Evolutionary conservation across 2,329 filamentous ascomycete genomes (phyloP).

Genomic region (Sclerotinia nivalis): DNA sequence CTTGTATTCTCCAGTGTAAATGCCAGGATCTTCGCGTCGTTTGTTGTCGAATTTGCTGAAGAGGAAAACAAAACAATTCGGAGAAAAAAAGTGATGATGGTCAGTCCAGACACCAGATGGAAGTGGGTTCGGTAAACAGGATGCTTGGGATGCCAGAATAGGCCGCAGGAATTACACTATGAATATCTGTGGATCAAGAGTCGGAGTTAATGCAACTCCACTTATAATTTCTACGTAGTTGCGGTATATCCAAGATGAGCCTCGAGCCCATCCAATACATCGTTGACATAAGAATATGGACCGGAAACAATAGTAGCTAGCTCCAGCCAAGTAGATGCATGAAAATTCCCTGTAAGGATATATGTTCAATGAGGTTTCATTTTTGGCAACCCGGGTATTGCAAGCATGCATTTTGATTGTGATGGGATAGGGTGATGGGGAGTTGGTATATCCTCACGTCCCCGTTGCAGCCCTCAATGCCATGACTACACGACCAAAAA

Average conservation of each 20-base stretch:
- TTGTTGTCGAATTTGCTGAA: slow-evolving; percentile 29
- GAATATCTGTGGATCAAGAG: slow-evolving; percentile 49
- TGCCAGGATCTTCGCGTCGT: slow-evolving; percentile 2
- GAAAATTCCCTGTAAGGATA: slow-evolving; percentile 22
- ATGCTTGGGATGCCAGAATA: slow-evolving; percentile 41
- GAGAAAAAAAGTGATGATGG: slow-evolving; percentile 27
- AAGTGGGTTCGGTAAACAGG: slow-evolving; percentile 25
- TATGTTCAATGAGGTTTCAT: too few relatives aligned
- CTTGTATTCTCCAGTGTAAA: slow-evolving; percentile 32
- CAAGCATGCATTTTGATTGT: too few relatives aligned
- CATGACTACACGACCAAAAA: too few relatives aligned
- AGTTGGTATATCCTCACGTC: too few relatives aligned
- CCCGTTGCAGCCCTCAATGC: too few relatives aligned
- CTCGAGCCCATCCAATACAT: slow-evolving; percentile 53
- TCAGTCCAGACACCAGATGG: slow-evolving; percentile 27
- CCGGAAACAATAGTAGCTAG: slow-evolving; percentile 45
- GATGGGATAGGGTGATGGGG: too few relatives aligned
- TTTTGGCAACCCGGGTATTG: too few relatives aligned
- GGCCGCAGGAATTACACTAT: slow-evolving; percentile 46
- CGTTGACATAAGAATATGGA: slow-evolving; percentile 48
- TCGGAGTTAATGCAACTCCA: slow-evolving; percentile 42
- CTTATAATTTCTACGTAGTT: slow-evolving; percentile 48
- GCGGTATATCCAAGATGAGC: slow-evolving; percentile 50
- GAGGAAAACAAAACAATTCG: slow-evolving; percentile 17
- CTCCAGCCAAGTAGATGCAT: slow-evolving; percentile 45